Base-by-base conservation (phyloP, 2,329 filamentous ascomycete species). In the Neofusicoccum parvum region DNA sequence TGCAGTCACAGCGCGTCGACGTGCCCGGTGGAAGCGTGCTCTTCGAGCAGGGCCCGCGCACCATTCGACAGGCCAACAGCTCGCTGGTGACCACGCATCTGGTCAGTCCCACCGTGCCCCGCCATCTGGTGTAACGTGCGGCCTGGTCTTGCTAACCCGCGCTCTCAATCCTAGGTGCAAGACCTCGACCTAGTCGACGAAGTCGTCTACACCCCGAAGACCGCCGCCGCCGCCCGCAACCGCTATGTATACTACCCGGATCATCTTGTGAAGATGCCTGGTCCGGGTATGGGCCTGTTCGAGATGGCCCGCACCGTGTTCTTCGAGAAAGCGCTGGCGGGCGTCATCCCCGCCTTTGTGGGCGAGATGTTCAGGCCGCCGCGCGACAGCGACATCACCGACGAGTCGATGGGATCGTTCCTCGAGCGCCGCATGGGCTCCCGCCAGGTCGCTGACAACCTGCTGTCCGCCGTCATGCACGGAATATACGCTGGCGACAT, bases 401-500 rank as follows among this genome's bases (percentile, higher is more conserved):
- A 95, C 72, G 88, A 93, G 75, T 92, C 90, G 1, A 80, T 95
- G n/a, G 88, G 86, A 36, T 83, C 85, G 0, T 94, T 90, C 73
- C 74, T 92, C 7, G 77, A 79, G 2, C 80, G 87, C 36, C 78
- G 87, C 7, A 75, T 89, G 15, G 82, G 83, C 49, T 80, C 82
- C 23, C 41, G 37, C n/a, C 76, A 81, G 39, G 69, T 91, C 6
- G 87, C 87, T 14, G 84, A 95, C 70, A 94, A 96, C 71, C 63
- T 97, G 17, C 78, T 88, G 6, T 97, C 92, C 5, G 92, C 89
- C 1, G 74, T 88, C 2, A 78, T 92, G 62, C 95, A 98, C 77
- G 95, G 95, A 48, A 92, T 98, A 66, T 97, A 96, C 76, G 95
- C 94, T 23, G 95, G 95, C 5, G 91, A 97, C 77, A 87, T 96